These are phyloP conservation scores for Globisporangium polare DNA, from an alignment of 352 stramenopile species.

Conservation along the genomic window DNA sequence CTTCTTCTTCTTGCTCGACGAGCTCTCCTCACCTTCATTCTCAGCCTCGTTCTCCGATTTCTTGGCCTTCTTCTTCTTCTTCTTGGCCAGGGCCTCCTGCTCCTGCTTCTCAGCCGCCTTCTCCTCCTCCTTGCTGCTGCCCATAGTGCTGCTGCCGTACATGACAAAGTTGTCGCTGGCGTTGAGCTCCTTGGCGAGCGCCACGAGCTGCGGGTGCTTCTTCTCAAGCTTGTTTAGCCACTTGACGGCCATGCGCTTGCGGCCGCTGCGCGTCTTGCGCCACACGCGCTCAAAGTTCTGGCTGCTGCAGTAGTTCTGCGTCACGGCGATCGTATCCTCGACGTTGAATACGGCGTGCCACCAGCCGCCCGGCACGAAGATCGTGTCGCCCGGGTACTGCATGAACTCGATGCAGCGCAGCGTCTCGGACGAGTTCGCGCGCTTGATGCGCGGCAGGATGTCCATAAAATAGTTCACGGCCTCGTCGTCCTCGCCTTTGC, in stretches of 20 bases:
- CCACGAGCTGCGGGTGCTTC: conserved; percentile 79
- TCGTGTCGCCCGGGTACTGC: conserved; percentile 86
- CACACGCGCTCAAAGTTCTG: conserved; percentile 86
- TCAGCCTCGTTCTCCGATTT: conserved; percentile 16
- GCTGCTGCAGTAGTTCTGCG: conserved; percentile 92
- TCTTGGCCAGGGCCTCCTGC: conserved; percentile 11
- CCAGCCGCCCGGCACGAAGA: conserved; percentile 92
- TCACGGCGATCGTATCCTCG: conserved; percentile 90
- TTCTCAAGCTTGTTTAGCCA: conserved; percentile 87
- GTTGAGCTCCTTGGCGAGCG: conserved; percentile 82
- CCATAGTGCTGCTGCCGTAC: conserved; percentile 31
- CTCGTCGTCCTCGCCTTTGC: conserved; percentile 88
- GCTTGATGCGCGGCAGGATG: conserved; percentile 88
- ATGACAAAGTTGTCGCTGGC: conserved; percentile 87
- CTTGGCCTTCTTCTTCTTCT: conserved; percentile 24
- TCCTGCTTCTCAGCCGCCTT: conserved; percentile 3
- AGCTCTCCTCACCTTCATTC: conserved; percentile 9
- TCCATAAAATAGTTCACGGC: conserved; percentile 91
- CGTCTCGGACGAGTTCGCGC: conserved; percentile 51
- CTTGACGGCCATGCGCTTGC: conserved; percentile 95
- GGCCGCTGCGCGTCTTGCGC: conserved; percentile 86
- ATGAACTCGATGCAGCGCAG: conserved; percentile 86
- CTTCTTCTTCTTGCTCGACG: conserved; percentile 35
- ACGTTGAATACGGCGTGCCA: conserved; percentile 94
- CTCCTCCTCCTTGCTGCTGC: conserved; percentile 3